Evolutionary conservation across 2,329 filamentous ascomycete genomes (phyloP).

Genomic region (Calonectria pteridis): DNA sequence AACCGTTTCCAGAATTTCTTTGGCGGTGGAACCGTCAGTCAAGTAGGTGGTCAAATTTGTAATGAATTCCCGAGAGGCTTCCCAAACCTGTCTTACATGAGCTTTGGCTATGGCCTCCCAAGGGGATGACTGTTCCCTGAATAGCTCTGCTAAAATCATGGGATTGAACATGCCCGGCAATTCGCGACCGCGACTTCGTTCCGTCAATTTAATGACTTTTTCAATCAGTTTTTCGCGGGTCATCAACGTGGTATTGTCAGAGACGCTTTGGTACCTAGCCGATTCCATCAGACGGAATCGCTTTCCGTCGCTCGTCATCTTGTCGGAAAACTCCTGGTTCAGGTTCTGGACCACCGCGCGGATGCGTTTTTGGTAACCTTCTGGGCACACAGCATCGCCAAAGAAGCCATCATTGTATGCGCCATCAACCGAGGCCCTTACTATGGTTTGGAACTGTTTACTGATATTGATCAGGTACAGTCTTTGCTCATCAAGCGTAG

Average conservation of each 20-base stretch:
- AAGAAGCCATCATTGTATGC: constrained; percentile 67
- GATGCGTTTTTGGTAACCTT: constrained; percentile 58
- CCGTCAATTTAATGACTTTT: constrained; percentile 39
- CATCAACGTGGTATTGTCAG: background rate
- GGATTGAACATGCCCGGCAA: constrained; percentile 73
- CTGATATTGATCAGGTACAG: constrained; percentile 61
- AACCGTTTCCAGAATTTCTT: constrained; percentile 25
- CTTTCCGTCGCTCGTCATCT: constrained; percentile 58
- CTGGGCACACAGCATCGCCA: constrained; percentile 44
- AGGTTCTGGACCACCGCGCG: constrained; percentile 66
- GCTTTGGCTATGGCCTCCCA: constrained; percentile 63
- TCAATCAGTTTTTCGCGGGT: constrained; percentile 33
- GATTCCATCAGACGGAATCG: constrained; percentile 47
- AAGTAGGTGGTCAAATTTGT: constrained; percentile 26
- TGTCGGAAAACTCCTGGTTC: constrained; percentile 59
- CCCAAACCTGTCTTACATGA: constrained; percentile 32
- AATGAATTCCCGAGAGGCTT: constrained; percentile 22
- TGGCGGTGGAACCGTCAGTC: constrained; percentile 29
- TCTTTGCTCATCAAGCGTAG: constrained; percentile 60
- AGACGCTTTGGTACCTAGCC: too few relatives aligned
- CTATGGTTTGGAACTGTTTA: constrained; percentile 56
- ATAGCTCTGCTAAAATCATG: constrained; percentile 69
- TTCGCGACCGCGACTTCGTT: constrained; percentile 57
- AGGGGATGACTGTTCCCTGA: constrained; percentile 67
- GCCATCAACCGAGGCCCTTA: constrained; percentile 63